Evolutionary conservation across 805 yeast genomes (phyloP).

Genomic region (Metschnikowia noctiluminum): DNA sequence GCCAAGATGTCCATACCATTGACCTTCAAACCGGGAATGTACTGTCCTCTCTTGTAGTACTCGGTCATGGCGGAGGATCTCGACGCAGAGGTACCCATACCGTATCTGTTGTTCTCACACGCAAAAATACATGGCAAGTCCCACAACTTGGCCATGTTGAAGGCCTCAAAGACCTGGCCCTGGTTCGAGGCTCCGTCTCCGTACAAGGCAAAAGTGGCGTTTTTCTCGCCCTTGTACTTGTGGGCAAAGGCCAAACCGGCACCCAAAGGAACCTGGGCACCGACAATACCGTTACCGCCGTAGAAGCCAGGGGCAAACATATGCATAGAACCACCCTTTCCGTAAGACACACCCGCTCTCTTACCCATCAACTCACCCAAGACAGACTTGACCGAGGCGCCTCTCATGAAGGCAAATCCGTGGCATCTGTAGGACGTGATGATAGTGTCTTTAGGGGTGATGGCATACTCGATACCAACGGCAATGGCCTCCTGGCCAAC

Average conservation of each 20-base stretch:
- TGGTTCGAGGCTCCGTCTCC: conserved; percentile 99
- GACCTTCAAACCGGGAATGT: conserved; percentile 96
- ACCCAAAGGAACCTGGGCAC: conserved; percentile 98
- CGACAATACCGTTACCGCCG: conserved; percentile 99
- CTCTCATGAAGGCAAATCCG: conserved; percentile 96
- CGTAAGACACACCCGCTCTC: conserved; percentile 90
- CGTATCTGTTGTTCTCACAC: conserved; percentile 98
- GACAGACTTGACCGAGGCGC: conserved; percentile 84
- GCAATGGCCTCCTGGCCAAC: conserved; percentile 99
- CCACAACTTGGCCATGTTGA: conserved; percentile 99
- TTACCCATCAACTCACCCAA: conserved; percentile 96
- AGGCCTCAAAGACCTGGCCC: conserved; percentile 97
- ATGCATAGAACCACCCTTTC: conserved; percentile 99
- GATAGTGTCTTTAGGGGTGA: conserved; percentile 77
- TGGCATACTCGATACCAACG: conserved; percentile 96
- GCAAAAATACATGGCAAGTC: conserved; percentile 91
- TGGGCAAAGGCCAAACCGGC: conserved; percentile 98
- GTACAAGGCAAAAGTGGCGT: conserved; percentile 83
- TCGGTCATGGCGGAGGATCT: conserved; percentile 96
- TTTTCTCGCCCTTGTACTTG: conserved; percentile 77
- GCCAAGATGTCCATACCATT: conserved; percentile 99
- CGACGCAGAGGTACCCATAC: conserved; percentile 98
- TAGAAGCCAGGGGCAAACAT: conserved; percentile 93
- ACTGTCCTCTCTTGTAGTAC: conserved; percentile 98
- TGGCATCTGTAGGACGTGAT: conserved; percentile 99